Conservation (phyloP, 176 grass and related monocot species). For the Bonia amplexicaulis region DNA sequence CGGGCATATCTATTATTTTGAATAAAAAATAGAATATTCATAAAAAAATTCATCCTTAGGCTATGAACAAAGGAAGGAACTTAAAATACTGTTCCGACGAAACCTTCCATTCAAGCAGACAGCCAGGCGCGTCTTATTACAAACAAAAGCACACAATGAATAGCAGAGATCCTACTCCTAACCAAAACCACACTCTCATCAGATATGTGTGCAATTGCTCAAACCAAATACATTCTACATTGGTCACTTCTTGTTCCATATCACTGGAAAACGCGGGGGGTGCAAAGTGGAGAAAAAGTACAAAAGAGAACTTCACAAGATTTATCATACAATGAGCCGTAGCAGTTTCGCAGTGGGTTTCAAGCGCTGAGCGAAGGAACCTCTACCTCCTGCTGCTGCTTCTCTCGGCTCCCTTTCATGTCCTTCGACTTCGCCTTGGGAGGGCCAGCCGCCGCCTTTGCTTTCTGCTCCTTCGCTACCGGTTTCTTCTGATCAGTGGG, state of each 20-base stretch:
- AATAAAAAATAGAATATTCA: no score
- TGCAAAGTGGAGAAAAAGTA: not conserved
- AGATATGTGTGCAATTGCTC: slow-evolving; percentile 27
- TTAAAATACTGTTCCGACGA: not conserved
- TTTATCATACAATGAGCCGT: slow-evolving; percentile 29
- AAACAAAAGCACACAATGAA: slow-evolving; percentile 49
- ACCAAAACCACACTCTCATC: slow-evolving; percentile 44
- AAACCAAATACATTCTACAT: slow-evolving; percentile 45
- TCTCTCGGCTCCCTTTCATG: slow-evolving; percentile 38
- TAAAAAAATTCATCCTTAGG: no score
- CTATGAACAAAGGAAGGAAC: not conserved
- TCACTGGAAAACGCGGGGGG: not conserved
- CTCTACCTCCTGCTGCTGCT: slow-evolving; percentile 16
- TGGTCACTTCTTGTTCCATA: slow-evolving; percentile 3
- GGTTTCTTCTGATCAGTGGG: slow-evolving; percentile 45
- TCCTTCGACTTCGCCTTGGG: slow-evolving; percentile 49
- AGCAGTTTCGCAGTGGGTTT: not conserved
- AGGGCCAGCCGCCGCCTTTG: slow-evolving; percentile 28
- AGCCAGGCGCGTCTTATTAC: slow-evolving; percentile 39
- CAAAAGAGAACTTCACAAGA: slow-evolving; percentile 29
- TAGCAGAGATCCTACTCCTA: slow-evolving; percentile 34
- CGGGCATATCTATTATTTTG: no score
- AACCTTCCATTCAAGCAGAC: slow-evolving; percentile 21
- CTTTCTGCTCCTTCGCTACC: slow-evolving; percentile 30
- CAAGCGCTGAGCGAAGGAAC: slow-evolving; percentile 23